A percentile compares a stretch with the other conserved stretches of the same genome.
These are phyloP conservation scores for Agarophyton chilense DNA, from an alignment of 23 red algal genomes.

Conservation along the genomic window DNA sequence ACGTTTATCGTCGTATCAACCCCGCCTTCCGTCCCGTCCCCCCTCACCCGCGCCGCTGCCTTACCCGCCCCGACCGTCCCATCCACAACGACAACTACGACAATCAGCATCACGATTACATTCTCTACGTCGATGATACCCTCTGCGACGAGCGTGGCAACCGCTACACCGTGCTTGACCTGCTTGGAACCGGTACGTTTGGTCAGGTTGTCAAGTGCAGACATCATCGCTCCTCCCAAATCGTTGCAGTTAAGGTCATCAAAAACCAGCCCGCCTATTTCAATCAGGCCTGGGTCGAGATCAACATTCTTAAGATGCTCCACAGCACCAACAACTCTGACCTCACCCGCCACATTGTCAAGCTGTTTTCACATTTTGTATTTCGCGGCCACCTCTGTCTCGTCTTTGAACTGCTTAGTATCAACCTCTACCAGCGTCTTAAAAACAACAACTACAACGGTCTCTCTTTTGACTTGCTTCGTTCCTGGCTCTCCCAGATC, in stretches of 20 bases:
- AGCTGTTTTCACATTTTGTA: constrained; percentile 59
- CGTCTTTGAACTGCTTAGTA: constrained; percentile 87
- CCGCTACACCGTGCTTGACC: constrained; percentile 75
- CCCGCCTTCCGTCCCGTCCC: constrained; percentile 4
- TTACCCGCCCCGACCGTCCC: constrained; percentile 38
- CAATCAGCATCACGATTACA: constrained; percentile 85
- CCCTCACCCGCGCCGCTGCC: constrained; percentile 47
- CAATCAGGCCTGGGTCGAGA: constrained; percentile 94
- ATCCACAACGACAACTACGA: constrained; percentile 66
- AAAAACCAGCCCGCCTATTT: constrained; percentile 94
- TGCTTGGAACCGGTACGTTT: constrained; percentile 90
- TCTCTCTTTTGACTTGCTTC: constrained; percentile 50
- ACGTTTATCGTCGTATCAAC: constrained; percentile 48
- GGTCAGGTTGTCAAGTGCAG: constrained; percentile 92
- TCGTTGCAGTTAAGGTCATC: constrained; percentile 96
- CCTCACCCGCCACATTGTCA: constrained; percentile 59
- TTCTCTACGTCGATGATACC: constrained; percentile 77
- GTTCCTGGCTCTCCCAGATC: constrained; percentile 76
- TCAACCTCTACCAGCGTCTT: constrained; percentile 91
- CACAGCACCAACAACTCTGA: constrained; percentile 56
- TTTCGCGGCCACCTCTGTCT: constrained; percentile 93
- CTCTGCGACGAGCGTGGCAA: constrained; percentile 51
- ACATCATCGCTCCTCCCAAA: constrained; percentile 38
- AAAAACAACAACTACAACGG: constrained; percentile 85
- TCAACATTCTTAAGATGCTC: constrained; percentile 74